Conservation (phyloP, 139 green algal genomes). For the Closterium sp. region DNA sequence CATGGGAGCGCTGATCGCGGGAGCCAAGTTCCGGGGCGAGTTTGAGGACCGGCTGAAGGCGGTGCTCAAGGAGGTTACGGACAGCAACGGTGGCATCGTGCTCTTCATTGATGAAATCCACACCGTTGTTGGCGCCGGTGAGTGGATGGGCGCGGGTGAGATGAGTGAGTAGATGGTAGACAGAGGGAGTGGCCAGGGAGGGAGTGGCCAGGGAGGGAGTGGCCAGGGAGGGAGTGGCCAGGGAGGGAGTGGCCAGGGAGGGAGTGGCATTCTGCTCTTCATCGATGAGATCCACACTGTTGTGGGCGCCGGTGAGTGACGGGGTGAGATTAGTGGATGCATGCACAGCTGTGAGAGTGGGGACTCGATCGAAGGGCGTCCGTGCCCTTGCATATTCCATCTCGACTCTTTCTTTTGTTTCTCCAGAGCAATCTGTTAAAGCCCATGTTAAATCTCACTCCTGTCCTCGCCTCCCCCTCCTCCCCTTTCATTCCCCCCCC, state of each 20-base stretch:
- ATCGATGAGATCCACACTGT: constrained; percentile 99
- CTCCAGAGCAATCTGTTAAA: too few species aligned
- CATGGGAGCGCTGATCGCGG: constrained; percentile 92
- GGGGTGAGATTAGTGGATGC: too few species aligned
- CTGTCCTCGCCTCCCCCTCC: background rate
- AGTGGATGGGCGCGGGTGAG: background rate
- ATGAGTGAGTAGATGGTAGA: background rate
- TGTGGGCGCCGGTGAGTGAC: constrained; percentile 61
- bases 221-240: too few species aligned
- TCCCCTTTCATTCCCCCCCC: background rate
- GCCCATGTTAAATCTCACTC: too few species aligned
- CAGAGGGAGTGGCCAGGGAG: too few species aligned
- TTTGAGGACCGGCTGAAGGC: constrained; percentile 98
- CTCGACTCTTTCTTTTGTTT: too few species aligned
- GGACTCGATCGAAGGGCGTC: too few species aligned
- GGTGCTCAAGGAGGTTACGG: constrained; percentile 61
- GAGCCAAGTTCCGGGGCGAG: constrained; percentile 96
- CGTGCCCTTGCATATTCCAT: too few species aligned
- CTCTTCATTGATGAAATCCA: constrained; percentile 99
- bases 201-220: background rate
- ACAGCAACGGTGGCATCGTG: constrained; percentile 79
- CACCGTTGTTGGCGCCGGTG: constrained; percentile 80
- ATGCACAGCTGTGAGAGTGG: too few species aligned
- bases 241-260: too few species aligned
- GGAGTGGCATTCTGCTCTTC: too few species aligned